Conservation (phyloP, 208 protist genomes). For the Strigomonas culicis region DNA sequence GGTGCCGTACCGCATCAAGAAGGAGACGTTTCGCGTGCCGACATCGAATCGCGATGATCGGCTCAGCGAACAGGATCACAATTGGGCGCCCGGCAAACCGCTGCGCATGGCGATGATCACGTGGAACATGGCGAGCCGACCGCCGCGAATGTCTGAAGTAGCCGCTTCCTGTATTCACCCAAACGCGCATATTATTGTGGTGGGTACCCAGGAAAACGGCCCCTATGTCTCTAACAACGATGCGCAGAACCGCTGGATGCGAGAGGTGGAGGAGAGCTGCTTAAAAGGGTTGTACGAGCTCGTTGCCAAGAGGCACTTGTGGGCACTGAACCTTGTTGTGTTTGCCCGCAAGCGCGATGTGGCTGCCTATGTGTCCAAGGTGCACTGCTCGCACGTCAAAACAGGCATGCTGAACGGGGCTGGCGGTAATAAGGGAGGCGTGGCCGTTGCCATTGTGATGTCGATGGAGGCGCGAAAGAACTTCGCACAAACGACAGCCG, state of each 20-base stretch:
- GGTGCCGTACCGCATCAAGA: slow-evolving; percentile 36
- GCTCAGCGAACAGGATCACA: slow-evolving; percentile 20
- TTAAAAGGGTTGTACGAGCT: slow-evolving; percentile 54
- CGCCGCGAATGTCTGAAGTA: slow-evolving; percentile 44
- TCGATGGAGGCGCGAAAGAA: too few species aligned
- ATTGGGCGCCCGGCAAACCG: slow-evolving; percentile 62
- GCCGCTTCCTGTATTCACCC: slow-evolving; percentile 61
- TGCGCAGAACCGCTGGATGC: slow-evolving; percentile 45
- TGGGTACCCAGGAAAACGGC: slow-evolving; percentile 84
- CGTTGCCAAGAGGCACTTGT: slow-evolving; percentile 49
- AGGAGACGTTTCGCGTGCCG: slow-evolving; percentile 67
- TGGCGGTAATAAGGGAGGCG: slow-evolving; percentile 93
- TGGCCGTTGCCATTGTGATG: slow-evolving; percentile 70
- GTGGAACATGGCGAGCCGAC: slow-evolving; percentile 76
- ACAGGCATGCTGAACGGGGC: slow-evolving; percentile 53
- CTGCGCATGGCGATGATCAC: slow-evolving; percentile 74
- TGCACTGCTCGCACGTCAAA: slow-evolving; percentile 43
- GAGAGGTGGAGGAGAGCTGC: slow-evolving; percentile 32
- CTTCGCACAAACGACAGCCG: too few species aligned
- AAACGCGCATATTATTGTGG: slow-evolving; percentile 77
- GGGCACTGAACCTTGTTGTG: slow-evolving; percentile 81
- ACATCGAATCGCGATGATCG: slow-evolving; percentile 36
- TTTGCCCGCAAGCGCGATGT: slow-evolving; percentile 72
- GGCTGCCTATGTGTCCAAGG: slow-evolving; percentile 41
- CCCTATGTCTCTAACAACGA: slow-evolving; percentile 43